Evolutionary conservation across 2,329 filamentous ascomycete genomes (phyloP), one percentile per base, ranked within the genome.

Genomic region (Fusarium avenaceum): DNA sequence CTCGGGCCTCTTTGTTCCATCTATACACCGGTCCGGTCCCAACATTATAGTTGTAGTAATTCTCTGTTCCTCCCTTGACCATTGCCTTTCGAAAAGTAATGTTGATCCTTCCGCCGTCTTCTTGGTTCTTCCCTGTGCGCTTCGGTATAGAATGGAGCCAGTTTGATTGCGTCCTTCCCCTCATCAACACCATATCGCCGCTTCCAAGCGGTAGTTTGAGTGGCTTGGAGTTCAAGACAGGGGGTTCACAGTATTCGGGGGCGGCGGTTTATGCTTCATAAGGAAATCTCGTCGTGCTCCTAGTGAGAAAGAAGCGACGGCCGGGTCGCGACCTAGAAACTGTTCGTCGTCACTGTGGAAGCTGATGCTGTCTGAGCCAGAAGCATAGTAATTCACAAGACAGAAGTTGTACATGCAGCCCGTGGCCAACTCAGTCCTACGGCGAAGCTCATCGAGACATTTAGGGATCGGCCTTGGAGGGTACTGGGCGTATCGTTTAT

Each of bases 21-120:
- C 83, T 85, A 76, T 88, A 90, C n/a, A 90, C 86, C 2, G 81
- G 83, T 1, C 92, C 92, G 39, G 78, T 84, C 1, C 92, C 92
- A 50, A 94, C 90, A 79, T 95, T 95, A 79, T 95, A 95, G 74
- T 89, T 87, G 77, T 95, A 94, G 77, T 95, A 94, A 77, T 95
- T 95, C 72, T 93, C 89, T 28, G 91, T 94, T 2, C 91, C 92
- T 5, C 82, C 90, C 69, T 86, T 90, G 22, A 91, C 83, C 82
- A 93, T 84, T 22, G 90, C 92, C 69, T 84, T 85, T 28, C 92
- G 82, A 74, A 94, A 93, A 0, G 92, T 95, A 66, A 95, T 94
- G 74, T 95, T 95, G 70, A 91, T 89, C 47, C 89, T 81, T 4
- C 88, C 88, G 24, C 88, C 86, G 30, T 90, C 89, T 50, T 84